Conservation (phyloP, 1,139 yeast species). For the Diutina catenulata region DNA sequence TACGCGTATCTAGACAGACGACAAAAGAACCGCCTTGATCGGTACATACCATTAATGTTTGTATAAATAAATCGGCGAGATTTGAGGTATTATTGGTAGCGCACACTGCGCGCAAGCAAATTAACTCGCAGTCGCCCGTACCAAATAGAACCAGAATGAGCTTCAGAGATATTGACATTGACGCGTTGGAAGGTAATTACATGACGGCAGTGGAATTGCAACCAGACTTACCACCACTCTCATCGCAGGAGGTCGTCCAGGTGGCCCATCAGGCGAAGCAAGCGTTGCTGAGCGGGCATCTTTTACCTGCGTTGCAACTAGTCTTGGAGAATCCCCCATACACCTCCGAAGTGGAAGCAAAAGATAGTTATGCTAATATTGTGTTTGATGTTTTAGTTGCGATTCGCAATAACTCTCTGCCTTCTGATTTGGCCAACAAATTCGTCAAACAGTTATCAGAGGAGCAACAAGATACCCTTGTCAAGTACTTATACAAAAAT, state of each 20-base stretch:
- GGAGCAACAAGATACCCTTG: slow-evolving; percentile 65
- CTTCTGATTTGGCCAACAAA: slow-evolving; percentile 43
- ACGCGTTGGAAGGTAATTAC: slow-evolving; percentile 73
- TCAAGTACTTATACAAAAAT: slow-evolving; percentile 78
- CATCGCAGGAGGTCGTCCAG: slow-evolving; percentile 42
- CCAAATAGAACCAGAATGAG: slow-evolving; percentile 21
- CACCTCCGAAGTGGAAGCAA: slow-evolving; percentile 41
- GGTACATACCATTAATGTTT: not conserved
- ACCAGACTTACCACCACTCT: slow-evolving; percentile 31
- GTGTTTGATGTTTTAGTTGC: slow-evolving; percentile 69
- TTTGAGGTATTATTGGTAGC: too few species aligned
- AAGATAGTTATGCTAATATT: slow-evolving; percentile 37
- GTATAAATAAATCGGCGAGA: too few species aligned
- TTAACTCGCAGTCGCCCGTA: too few species aligned
- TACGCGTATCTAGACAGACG: not conserved
- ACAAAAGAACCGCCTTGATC: not conserved
- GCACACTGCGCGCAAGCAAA: too few species aligned
- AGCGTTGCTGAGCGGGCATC: slow-evolving; percentile 61
- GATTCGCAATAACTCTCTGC: slow-evolving; percentile 45
- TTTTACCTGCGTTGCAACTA: slow-evolving; percentile 48
- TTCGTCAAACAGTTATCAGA: slow-evolving; percentile 47
- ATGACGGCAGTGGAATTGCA: slow-evolving; percentile 52
- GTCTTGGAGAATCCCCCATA: slow-evolving; percentile 75
- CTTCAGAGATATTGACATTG: slow-evolving; percentile 83
- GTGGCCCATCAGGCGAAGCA: slow-evolving; percentile 49